A percentile compares a stretch with the other conserved stretches of the same genome.
These are phyloP conservation scores for Rossbeevera mucosa DNA, from an alignment of 768 basidiomycete species.

Conservation along the genomic window DNA sequence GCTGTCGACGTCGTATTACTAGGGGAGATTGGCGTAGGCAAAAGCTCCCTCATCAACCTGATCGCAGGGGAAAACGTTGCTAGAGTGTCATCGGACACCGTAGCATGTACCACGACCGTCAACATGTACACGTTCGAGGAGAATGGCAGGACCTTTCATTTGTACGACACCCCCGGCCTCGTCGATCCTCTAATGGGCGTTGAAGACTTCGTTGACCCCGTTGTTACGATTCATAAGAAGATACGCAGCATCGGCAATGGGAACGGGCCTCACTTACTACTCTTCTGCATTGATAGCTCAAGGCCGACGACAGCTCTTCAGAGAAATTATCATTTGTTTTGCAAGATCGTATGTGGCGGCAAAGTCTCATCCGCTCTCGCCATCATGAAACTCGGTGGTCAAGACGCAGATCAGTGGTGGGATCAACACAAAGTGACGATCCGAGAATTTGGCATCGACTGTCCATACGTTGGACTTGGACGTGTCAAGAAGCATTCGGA, in stretches of 20 bases:
- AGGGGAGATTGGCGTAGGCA: slow-evolving; percentile 32
- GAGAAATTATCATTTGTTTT: slow-evolving; percentile 28
- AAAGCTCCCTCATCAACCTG: slow-evolving; percentile 43
- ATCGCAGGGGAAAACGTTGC: slow-evolving; percentile 27
- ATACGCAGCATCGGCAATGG: slow-evolving; percentile 28
- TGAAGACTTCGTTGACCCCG: slow-evolving; percentile 17
- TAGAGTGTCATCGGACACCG: slow-evolving; percentile 26
- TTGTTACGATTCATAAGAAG: slow-evolving; percentile 25
- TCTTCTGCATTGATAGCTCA: slow-evolving; percentile 30
- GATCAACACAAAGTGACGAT: slow-evolving; percentile 16
- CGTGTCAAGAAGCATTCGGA: slow-evolving; percentile 19
- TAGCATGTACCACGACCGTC: slow-evolving; percentile 32
- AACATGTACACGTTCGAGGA: slow-evolving; percentile 23
- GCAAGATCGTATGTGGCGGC: slow-evolving; percentile 21
- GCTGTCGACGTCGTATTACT: slow-evolving; percentile 34
- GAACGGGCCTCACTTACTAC: slow-evolving; percentile 27
- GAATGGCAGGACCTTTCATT: slow-evolving; percentile 16
- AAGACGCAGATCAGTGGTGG: slow-evolving; percentile 36
- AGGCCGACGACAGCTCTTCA: slow-evolving; percentile 23
- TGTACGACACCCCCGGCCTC: slow-evolving; percentile 34
- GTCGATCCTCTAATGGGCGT: slow-evolving; percentile 22
- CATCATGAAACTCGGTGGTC: slow-evolving; percentile 28
- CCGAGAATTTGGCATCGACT: slow-evolving; percentile 11
- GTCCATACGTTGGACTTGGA: slow-evolving; percentile 32
- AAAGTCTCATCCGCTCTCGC: slow-evolving; percentile 28